phyloP scores from a whole-genome alignment of 2,329 filamentous ascomycete species.

The Diaporthe helianthi region DNA sequence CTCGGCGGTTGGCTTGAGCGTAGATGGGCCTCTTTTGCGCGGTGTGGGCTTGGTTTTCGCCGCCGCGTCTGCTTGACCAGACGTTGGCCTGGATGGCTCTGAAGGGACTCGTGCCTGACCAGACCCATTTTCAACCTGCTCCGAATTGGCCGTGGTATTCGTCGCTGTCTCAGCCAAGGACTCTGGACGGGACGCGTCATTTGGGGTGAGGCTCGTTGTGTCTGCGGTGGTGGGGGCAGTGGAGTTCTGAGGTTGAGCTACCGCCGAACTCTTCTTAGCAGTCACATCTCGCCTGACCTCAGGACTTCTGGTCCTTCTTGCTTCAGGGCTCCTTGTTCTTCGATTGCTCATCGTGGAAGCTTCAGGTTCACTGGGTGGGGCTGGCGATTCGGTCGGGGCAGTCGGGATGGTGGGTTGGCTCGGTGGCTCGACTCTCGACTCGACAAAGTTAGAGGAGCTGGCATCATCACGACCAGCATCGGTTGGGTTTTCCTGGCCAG shows the following conservation, averaged over 20 bases:
- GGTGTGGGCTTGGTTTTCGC: not conserved
- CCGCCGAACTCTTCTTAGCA: not conserved
- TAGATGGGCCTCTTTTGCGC: constrained; percentile 1
- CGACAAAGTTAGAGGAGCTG: constrained; percentile 20
- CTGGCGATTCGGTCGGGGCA: not conserved
- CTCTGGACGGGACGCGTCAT: not conserved
- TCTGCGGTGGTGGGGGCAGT: not conserved
- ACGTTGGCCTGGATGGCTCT: not conserved
- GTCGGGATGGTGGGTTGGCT: not conserved
- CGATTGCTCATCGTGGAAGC: not conserved
- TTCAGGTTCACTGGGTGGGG: not conserved
- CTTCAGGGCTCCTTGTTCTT: constrained; percentile 19
- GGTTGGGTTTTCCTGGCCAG: constrained; percentile 12
- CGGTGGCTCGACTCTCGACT: constrained; percentile 3
- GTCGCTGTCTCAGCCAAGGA: not conserved
- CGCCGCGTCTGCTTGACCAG: constrained; percentile 1
- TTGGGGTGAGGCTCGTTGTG: not conserved
- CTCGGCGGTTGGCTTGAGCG: constrained; percentile 26
- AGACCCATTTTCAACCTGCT: not conserved
- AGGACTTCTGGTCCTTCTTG: constrained; percentile 8
- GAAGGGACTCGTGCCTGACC: not conserved
- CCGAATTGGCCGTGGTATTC: not conserved
- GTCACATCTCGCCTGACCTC: constrained; percentile 5
- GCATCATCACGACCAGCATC: constrained; percentile 28
- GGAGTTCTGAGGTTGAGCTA: not conserved